phyloP scores from a whole-genome alignment of 139 green algal genomes.

The Limnomonas spitsbergensis region DNA sequence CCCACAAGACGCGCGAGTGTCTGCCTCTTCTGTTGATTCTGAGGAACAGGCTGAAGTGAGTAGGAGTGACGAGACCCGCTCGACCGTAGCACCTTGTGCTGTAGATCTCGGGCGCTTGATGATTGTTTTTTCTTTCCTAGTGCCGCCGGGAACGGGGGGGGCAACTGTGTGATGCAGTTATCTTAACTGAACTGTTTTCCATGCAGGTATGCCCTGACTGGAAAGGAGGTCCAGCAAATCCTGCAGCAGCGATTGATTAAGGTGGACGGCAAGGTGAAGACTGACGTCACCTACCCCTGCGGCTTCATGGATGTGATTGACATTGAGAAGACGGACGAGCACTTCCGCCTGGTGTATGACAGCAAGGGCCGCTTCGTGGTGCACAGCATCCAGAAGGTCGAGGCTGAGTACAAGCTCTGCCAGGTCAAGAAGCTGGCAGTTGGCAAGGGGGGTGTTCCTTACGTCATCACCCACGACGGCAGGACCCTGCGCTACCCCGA shows the following conservation, averaged over 20 bases:
- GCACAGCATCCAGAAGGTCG: constrained; percentile 92
- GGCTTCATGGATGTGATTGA: constrained; percentile 98
- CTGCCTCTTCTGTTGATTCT: constrained; percentile 94
- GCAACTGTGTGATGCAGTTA: neutral
- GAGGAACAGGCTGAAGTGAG: constrained; percentile 97
- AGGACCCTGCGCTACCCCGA: constrained; percentile 98
- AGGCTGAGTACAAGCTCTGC: constrained; percentile 98
- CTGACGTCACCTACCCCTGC: constrained; percentile 91
- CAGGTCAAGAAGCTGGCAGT: constrained; percentile 78
- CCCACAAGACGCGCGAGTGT: constrained; percentile 98
- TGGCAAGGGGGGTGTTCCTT: constrained; percentile 91
- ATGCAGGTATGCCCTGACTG: constrained; percentile 94
- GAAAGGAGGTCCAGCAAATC: constrained; percentile 92
- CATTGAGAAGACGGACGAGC: constrained; percentile 94
- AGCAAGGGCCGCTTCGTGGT: constrained; percentile 96
- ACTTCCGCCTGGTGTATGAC: constrained; percentile 94
- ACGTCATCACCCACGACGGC: constrained; percentile 92
- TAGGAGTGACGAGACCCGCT: neutral
- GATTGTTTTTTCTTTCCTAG: no score
- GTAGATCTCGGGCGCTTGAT: no score
- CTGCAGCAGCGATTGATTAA: constrained; percentile 95
- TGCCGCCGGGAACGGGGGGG: no score
- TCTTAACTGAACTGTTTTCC: neutral
- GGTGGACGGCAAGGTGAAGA: constrained; percentile 96
- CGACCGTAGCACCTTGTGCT: no score